Conservation (phyloP, 148 eudicot genomes). For the Vaccinium macrocarpon region DNA sequence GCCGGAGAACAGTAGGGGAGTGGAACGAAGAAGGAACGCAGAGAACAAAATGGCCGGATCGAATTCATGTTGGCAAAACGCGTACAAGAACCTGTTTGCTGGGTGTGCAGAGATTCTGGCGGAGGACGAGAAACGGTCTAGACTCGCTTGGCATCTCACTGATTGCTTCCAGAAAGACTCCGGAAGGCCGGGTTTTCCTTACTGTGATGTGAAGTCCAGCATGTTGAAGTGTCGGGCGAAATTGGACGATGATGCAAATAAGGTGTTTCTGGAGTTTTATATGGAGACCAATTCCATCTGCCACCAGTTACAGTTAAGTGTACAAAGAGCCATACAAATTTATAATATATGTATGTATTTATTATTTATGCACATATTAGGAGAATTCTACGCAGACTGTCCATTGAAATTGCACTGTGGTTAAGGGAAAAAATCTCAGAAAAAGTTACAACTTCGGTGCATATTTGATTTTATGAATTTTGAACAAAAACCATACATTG, state of each 20-base stretch:
- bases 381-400: background rate
- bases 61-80: slow-evolving; percentile 58
- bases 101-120: slow-evolving; percentile 66
- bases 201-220: slow-evolving; percentile 40
- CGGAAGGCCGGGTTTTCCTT: slow-evolving; percentile 55
- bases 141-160: slow-evolving; percentile 78
- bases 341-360: background rate
- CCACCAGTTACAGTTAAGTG: slow-evolving; percentile 71
- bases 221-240: slow-evolving; percentile 53
- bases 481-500: background rate
- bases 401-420: background rate
- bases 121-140: slow-evolving; percentile 48
- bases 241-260: slow-evolving; percentile 50
- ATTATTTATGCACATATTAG: background rate
- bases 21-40: slow-evolving; percentile 40
- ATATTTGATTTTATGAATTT: background rate
- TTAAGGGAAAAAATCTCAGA: background rate
- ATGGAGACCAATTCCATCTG: slow-evolving; percentile 67
- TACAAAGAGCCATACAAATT: background rate
- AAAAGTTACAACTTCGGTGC: background rate
- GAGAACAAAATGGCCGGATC: slow-evolving; percentile 33
- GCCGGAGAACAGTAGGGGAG: slow-evolving; percentile 40
- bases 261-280: slow-evolving; percentile 57
- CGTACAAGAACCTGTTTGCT: slow-evolving; percentile 53
- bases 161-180: slow-evolving; percentile 76